Percentiles rank a stretch among this genome's conserved stretches.
Conservation (phyloP, 495 filamentous ascomycete species). For the Aspergillus ellipticus region DNA sequence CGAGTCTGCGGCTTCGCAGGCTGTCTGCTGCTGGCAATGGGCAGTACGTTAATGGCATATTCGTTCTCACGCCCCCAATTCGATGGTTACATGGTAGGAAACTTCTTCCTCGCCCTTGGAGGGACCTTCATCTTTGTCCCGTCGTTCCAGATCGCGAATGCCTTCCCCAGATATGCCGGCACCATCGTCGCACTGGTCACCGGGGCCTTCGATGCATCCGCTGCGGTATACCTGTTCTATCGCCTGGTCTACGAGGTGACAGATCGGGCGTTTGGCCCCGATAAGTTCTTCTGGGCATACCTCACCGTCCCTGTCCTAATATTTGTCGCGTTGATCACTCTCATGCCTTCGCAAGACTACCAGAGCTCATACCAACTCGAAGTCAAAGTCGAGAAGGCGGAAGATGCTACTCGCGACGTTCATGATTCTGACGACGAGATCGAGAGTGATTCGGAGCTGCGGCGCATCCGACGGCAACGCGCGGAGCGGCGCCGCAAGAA, state of each 20-base stretch:
- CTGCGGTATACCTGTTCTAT: slow-evolving; percentile 65
- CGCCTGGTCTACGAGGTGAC: slow-evolving; percentile 54
- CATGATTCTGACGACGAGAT: slow-evolving; percentile 61
- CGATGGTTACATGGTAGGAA: slow-evolving; percentile 61
- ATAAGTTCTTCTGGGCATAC: slow-evolving; percentile 64
- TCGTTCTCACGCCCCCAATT: slow-evolving; percentile 50
- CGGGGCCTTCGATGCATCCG: slow-evolving; percentile 68
- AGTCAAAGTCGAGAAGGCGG: slow-evolving; percentile 59
- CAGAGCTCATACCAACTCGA: slow-evolving; percentile 56
- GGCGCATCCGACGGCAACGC: slow-evolving; percentile 54
- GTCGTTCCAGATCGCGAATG: slow-evolving; percentile 67
- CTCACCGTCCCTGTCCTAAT: slow-evolving; percentile 56
- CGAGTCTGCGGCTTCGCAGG: slow-evolving; percentile 56
- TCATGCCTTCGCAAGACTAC: slow-evolving; percentile 64
- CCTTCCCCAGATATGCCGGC: slow-evolving; percentile 63
- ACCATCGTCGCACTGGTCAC: slow-evolving; percentile 65
- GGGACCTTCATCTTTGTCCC: slow-evolving; percentile 70
- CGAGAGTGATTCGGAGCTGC: slow-evolving; percentile 39
- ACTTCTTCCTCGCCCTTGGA: slow-evolving; percentile 62
- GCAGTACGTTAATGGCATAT: slow-evolving; percentile 55
- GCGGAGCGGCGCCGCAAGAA: slow-evolving; percentile 59
- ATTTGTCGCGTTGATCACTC: slow-evolving; percentile 48
- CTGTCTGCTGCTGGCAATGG: slow-evolving; percentile 51
- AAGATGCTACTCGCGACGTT: slow-evolving; percentile 39
- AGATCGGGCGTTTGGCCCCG: slow-evolving; percentile 45